Conservation (phyloP, 2,329 filamentous ascomycete genomes). For the Diaporthe velutina region DNA sequence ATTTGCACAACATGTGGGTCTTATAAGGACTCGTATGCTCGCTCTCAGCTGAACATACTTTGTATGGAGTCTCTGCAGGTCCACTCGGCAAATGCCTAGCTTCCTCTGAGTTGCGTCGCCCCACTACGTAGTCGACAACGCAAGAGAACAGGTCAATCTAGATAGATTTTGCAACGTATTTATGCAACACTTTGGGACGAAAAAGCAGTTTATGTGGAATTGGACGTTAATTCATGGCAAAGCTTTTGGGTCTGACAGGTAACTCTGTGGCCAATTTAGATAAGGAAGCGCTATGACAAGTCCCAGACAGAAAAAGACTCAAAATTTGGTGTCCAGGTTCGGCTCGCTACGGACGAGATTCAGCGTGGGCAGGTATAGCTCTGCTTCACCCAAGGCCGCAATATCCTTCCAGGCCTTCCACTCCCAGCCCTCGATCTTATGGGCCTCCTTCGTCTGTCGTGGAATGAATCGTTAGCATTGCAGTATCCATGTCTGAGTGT, state of each 20-base stretch:
- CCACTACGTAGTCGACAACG: background rate
- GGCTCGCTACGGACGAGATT: slow-evolving; percentile 47
- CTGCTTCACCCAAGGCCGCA: slow-evolving; percentile 48
- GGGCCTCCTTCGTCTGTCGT: slow-evolving; percentile 56
- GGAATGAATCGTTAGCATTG: slow-evolving; percentile 24
- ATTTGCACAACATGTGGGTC: background rate
- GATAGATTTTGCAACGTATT: background rate
- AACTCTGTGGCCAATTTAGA: background rate
- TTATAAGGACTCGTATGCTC: background rate
- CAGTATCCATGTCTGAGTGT: background rate
- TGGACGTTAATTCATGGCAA: too few species aligned
- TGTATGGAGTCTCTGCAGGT: background rate
- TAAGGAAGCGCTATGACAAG: background rate
- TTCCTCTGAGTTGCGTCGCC: background rate
- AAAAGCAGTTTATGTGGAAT: background rate
- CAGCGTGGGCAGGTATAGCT: slow-evolving; percentile 55
- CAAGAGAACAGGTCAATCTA: too few species aligned
- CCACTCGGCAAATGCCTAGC: background rate
- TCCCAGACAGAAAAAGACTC: background rate
- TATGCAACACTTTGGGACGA: too few species aligned
- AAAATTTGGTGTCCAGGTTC: slow-evolving; percentile 24
- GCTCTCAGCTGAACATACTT: background rate
- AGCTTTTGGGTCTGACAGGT: background rate
- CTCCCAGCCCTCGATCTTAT: slow-evolving; percentile 65
- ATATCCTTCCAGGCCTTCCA: slow-evolving; percentile 64